Evolutionary conservation across 257 asterid species (phyloP).

Genomic region (Pogostemon cablin): DNA sequence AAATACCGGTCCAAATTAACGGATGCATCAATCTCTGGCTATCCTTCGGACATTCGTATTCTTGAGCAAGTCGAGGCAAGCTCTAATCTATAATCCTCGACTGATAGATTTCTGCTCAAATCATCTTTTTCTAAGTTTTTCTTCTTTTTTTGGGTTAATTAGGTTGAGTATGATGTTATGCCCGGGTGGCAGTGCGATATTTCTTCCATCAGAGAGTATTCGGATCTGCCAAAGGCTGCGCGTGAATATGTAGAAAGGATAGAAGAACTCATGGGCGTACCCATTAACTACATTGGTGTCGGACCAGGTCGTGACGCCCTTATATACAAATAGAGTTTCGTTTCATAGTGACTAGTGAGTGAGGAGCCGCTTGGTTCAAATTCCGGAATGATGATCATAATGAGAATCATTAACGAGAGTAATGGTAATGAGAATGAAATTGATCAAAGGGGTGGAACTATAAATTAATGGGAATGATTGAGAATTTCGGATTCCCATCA

Average conservation of each 20-base stretch:
- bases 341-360: no score
- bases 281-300: constrained; percentile 86
- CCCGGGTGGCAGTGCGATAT: constrained; percentile 91
- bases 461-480: no score
- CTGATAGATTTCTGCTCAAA: background rate
- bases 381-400: no score
- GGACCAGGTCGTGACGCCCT: constrained; percentile 99
- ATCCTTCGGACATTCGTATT: constrained; percentile 76
- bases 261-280: constrained; percentile 87
- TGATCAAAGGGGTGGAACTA: no score
- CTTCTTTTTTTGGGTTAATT: constrained; percentile 18
- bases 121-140: background rate
- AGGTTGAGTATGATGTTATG: constrained; percentile 89
- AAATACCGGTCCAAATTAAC: constrained; percentile 54
- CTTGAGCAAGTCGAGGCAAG: constrained; percentile 78
- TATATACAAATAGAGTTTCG: constrained; percentile 66
- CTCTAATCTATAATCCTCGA: background rate
- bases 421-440: no score
- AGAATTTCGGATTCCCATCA: no score
- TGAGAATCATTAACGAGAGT: no score
- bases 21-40: constrained; percentile 67
- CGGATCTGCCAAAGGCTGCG: constrained; percentile 85
- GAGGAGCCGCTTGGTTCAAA: no score
- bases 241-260: constrained; percentile 78
- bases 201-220: constrained; percentile 77